Conservation (phyloP, 108 stramenopile species). For the Asterionellopsis glacialis region DNA sequence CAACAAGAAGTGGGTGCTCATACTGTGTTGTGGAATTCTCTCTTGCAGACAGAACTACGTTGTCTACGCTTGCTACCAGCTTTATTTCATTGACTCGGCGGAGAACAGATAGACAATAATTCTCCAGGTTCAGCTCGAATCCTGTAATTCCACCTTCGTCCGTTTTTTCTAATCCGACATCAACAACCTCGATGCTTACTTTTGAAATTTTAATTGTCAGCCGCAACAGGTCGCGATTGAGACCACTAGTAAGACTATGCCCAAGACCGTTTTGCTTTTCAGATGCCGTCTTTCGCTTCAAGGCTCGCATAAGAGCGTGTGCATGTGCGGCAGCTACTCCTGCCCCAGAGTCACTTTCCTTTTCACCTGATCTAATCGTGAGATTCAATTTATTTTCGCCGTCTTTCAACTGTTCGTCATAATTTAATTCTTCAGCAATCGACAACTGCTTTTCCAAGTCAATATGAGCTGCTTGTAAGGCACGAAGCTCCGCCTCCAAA, state of each 20-base stretch:
- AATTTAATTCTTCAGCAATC: neutral
- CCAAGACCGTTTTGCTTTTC: neutral
- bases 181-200: slow-evolving; percentile 10
- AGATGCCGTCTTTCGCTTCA: neutral
- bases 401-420: neutral
- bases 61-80: slow-evolving; percentile 25
- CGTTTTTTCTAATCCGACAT: neutral
- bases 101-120: slow-evolving; percentile 17
- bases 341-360: too few species aligned
- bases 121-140: slow-evolving; percentile 12
- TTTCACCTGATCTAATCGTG: too few species aligned
- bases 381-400: neutral
- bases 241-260: slow-evolving; percentile 1
- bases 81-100: slow-evolving; percentile 27
- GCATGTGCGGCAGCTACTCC: neutral
- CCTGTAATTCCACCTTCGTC: neutral
- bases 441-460: slow-evolving; percentile 17
- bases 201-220: slow-evolving; percentile 20
- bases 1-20: slow-evolving; percentile 14
- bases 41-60: slow-evolving; percentile 7
- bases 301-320: slow-evolving; percentile 16
- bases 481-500: slow-evolving; percentile 37
- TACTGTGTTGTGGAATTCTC: neutral
- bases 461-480: slow-evolving; percentile 26
- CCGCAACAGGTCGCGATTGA: slow-evolving; percentile 31